These are phyloP conservation scores for Lecanicillium sp. DNA, from an alignment of 2,329 filamentous ascomycete genomes.

Conservation along the genomic window DNA sequence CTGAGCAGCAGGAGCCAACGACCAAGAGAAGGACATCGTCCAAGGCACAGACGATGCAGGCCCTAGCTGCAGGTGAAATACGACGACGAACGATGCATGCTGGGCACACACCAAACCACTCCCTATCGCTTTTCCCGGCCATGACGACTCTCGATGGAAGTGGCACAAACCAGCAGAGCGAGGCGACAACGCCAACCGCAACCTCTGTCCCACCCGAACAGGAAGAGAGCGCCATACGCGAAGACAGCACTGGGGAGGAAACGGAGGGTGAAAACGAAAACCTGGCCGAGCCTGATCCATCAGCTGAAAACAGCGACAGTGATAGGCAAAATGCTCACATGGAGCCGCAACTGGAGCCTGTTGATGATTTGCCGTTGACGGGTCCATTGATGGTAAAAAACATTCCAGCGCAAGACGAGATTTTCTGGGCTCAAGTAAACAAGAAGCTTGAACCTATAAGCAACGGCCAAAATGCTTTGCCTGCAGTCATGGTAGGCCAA, in stretches of 20 bases:
- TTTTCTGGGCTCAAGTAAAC: conserved; percentile 41
- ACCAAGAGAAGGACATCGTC: conserved; percentile 20
- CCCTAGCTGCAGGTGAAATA: conserved; percentile 38
- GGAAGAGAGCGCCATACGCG: neutral
- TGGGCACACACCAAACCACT: conserved; percentile 55
- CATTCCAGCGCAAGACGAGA: conserved; percentile 46
- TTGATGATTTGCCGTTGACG: conserved; percentile 37
- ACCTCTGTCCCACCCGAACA: conserved; percentile 5
- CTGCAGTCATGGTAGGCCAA: conserved; percentile 30
- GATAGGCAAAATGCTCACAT: conserved; percentile 11
- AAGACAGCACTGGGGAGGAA: neutral
- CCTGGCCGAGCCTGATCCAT: too few relatives aligned
- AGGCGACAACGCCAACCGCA: conserved; percentile 20
- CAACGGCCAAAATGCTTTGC: conserved; percentile 36
- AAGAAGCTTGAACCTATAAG: conserved; percentile 44
- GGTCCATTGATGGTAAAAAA: conserved; percentile 48
- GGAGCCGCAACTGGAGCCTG: conserved; percentile 26
- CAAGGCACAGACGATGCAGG: conserved; percentile 35
- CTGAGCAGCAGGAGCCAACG: conserved; percentile 9
- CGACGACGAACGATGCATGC: conserved; percentile 52
- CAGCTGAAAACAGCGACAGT: too few relatives aligned
- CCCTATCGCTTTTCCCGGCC: conserved; percentile 42
- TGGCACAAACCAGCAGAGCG: conserved; percentile 18
- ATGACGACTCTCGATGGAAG: conserved; percentile 29
- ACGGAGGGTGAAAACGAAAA: neutral